Evolutionary conservation across 257 asterid species (phyloP), one percentile per base, ranked within the genome.

Genomic region (Solanum lycopersicoides): DNA sequence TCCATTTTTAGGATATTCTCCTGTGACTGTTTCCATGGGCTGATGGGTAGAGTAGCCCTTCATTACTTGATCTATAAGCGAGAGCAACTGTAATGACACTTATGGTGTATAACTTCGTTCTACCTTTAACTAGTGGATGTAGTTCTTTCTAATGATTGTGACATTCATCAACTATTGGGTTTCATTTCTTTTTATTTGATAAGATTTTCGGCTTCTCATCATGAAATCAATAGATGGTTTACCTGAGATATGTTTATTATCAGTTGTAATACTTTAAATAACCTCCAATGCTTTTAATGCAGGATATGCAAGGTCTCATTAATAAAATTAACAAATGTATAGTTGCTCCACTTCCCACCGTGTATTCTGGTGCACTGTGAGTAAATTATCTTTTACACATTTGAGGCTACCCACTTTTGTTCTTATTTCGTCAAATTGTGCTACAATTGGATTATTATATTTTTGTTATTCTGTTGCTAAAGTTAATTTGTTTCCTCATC

Each of bases 301-400:
- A 97, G 99, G 99, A 97, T 89, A 95, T 97, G 91, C 99, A 97
- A 91, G 98, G 98, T 90, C 91, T 97, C 88, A 97, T 97, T 89
- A 92, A 95, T 94, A 97, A 97, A 92, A 97, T 97, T 86, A 95
- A 97, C 86, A 97, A 92, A 91, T 97, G 97, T 39, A 94, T 95
- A 7, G 94, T 95, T 18, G 94, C 99, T 87, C 98, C 99, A 20
- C 95, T 97, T 87, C 99, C 99, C 23, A 91, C 98, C 56, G 84
- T 92, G 91, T 97, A 97, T 88, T 93, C 98, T 47, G 96, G 93
- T 89, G 94, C 98, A 92, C 88, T 95, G 99, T 97, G 91, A 94
- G 99, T 95, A 88, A n/a, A 41, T 82, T 72, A 68, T 25, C 71
- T 11, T 85, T 83, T 47, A 89, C 73, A 71, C 77, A 13, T 76